phyloP scores from a whole-genome alignment of 257 asterid genomes.

The Agastache rugosa region DNA sequence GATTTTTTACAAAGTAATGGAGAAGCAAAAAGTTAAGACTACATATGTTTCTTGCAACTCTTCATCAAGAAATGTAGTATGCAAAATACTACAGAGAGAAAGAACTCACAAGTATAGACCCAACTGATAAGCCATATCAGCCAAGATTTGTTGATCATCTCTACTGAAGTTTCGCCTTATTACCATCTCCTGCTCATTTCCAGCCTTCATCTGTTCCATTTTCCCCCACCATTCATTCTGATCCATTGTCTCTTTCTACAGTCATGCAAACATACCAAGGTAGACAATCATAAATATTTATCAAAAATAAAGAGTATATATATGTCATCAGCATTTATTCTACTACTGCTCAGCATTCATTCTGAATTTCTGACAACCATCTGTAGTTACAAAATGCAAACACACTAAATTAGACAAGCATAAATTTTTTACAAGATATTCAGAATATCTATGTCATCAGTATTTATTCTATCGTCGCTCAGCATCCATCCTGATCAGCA shows the following conservation, averaged over 20 bases:
- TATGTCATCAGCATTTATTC: neutral
- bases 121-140: slow-evolving; percentile 86
- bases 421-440: neutral
- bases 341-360: neutral
- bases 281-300: slow-evolving; percentile 9
- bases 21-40: neutral
- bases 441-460: neutral
- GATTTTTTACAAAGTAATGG: neutral
- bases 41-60: neutral
- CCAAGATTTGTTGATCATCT: slow-evolving; percentile 76
- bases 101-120: slow-evolving; percentile 89
- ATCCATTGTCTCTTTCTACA: slow-evolving; percentile 82
- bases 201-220: slow-evolving; percentile 77
- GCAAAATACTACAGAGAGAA: neutral
- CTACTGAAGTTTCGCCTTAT: slow-evolving; percentile 73
- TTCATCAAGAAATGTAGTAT: slow-evolving; percentile 8
- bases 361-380: neutral
- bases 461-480: neutral
- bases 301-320: neutral
- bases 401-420: slow-evolving; percentile 22
- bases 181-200: slow-evolving; percentile 88
- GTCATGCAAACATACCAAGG: slow-evolving; percentile 28
- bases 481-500: neutral
- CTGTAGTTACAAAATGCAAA: neutral
- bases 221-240: slow-evolving; percentile 90